A percentile compares a stretch with the other conserved stretches of the same genome.
Evolutionary conservation across 139 green algal species (phyloP).

Genomic region (Deuterostichococcus epilithicus): DNA sequence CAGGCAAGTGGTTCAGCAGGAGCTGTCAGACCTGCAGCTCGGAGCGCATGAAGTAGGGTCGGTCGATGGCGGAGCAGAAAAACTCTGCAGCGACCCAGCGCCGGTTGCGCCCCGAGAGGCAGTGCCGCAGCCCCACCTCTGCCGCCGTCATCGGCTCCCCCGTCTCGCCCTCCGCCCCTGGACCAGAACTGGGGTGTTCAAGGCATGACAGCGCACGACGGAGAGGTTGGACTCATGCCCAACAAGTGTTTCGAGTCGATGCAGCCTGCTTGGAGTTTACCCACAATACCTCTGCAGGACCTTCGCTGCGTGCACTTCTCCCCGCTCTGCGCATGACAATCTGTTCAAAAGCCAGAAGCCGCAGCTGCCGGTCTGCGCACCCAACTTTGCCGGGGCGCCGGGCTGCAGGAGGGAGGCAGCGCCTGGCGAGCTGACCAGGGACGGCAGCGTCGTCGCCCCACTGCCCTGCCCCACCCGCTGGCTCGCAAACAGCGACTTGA

Average conservation of each 20-base stretch:
- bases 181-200: background rate
- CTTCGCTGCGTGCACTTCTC: no score
- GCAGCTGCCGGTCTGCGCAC: no score
- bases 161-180: background rate
- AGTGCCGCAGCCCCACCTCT: slow-evolving; percentile 56
- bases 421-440: background rate
- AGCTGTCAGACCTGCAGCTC: slow-evolving; percentile 42
- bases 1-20: no score
- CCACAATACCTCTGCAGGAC: background rate
- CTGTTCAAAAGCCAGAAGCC: no score
- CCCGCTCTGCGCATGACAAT: no score
- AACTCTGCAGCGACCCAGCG: slow-evolving; percentile 67
- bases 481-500: slow-evolving; percentile 37
- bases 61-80: slow-evolving; percentile 68
- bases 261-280: background rate
- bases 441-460: background rate
- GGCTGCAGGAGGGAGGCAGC: slow-evolving; percentile 12
- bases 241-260: background rate
- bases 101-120: slow-evolving; percentile 37
- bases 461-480: background rate
- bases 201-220: background rate
- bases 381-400: background rate
- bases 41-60: slow-evolving; percentile 67
- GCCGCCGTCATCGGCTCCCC: slow-evolving; percentile 1
- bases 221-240: background rate